A percentile compares a stretch with the other conserved stretches of the same genome.
These are phyloP conservation scores for Ganoderma boninense DNA, from an alignment of 1,284 basidiomycete genomes.

Conservation along the genomic window DNA sequence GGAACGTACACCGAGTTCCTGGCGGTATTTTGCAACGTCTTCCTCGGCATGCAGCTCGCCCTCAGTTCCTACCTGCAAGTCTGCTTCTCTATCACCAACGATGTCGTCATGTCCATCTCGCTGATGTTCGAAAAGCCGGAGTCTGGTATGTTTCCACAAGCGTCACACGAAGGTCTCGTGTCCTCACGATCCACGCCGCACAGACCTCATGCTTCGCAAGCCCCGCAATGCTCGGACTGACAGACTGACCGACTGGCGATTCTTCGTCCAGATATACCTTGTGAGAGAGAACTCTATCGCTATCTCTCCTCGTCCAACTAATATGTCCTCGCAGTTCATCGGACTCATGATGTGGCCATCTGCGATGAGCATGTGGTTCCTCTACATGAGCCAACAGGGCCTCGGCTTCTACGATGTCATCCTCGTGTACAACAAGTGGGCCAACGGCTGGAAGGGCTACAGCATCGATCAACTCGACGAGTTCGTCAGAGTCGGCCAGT, in stretches of 20 bases:
- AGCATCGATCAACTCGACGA: slow-evolving; percentile 49
- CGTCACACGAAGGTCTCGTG: background rate
- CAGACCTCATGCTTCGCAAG: slow-evolving; percentile 58
- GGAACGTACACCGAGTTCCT: slow-evolving; percentile 71
- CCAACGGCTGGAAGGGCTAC: slow-evolving; percentile 55
- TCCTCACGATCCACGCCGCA: slow-evolving; percentile 22
- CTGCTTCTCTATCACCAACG: slow-evolving; percentile 57
- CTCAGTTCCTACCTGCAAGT: slow-evolving; percentile 54
- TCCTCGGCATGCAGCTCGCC: slow-evolving; percentile 53
- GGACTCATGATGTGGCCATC: slow-evolving; percentile 57
- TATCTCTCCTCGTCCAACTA: too few relatives aligned
- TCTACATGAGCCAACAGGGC: slow-evolving; percentile 54
- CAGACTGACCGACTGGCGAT: slow-evolving; percentile 55
- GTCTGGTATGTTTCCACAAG: slow-evolving; percentile 41
- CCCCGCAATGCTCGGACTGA: slow-evolving; percentile 70
- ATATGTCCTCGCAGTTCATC: slow-evolving; percentile 44
- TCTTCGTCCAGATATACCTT: slow-evolving; percentile 72
- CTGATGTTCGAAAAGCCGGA: slow-evolving; percentile 65
- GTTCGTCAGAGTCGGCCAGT: slow-evolving; percentile 57
- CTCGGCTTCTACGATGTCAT: slow-evolving; percentile 62
- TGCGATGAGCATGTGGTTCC: slow-evolving; percentile 50
- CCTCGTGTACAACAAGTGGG: slow-evolving; percentile 53
- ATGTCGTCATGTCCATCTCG: slow-evolving; percentile 57
- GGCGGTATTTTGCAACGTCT: slow-evolving; percentile 66
- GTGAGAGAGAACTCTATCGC: slow-evolving; percentile 54